Base-by-base conservation (phyloP, 2,329 filamentous ascomycete species). In the Xylaria sp. region DNA sequence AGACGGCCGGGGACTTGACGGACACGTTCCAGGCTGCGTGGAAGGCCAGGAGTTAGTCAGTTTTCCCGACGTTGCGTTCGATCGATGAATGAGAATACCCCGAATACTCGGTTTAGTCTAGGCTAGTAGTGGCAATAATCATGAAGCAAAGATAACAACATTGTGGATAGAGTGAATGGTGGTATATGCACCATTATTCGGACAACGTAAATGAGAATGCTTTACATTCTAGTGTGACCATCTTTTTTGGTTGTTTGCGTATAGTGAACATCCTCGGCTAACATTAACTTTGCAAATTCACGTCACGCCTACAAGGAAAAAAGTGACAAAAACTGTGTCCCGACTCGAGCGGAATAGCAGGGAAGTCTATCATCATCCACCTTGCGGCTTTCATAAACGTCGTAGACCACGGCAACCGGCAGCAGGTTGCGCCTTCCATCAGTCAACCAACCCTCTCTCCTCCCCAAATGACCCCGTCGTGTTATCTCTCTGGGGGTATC, bases 21-120 rank as follows among this genome's bases (percentile, higher is more conserved):
- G 76, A 71, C 4, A 70, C 89, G 19, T 97, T 97, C 68, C 88
- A 82, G 72, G 76, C 76, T 41, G 88, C 87, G 40, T 94, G 89
- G 88, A 79, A 85, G 62, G 76, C 75, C 50, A 78, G 71, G 63
- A 65, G 67, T 39, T 69, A 56, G 62, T 21, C 39, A n/a, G n/a
- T 43, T 51, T 39, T 29, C 24, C 11, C 47, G n/a, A 37, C n/a
- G 21, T 20, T 42, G 19, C 18, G 21, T 19, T 16, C 19, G 38
- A 17, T 41, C 16, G 11, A 37, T 19, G 34, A 16, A 39, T n/a
- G 18, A 44, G 24, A 18, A 24, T 20, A n/a, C n/a, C n/a, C 29
- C 16, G 13, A 18, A 17, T 44, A 22, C 21, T 3, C 19, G 26
- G 26, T 44, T 26, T 26, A 29, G n/a, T 16, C 11, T 29, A 29